Conservation (phyloP, 805 yeast species). For the Wickerhamiella bombiphila region DNA sequence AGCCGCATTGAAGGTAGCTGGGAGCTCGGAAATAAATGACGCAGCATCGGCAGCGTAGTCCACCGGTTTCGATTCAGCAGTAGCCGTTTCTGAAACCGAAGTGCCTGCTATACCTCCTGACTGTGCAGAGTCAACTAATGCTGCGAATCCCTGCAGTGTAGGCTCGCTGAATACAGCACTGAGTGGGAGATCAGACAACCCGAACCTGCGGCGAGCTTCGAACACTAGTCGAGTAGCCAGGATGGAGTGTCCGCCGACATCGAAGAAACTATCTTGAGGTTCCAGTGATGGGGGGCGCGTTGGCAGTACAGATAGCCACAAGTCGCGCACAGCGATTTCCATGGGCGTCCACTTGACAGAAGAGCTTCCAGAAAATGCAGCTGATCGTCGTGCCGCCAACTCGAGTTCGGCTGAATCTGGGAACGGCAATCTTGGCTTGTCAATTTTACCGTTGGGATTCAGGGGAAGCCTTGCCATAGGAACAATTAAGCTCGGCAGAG, state of each 20-base stretch:
- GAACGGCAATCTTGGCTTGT: slow-evolving; percentile 91
- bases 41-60: slow-evolving; percentile 68
- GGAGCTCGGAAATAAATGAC: slow-evolving; percentile 28
- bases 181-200: slow-evolving; percentile 63
- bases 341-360: slow-evolving; percentile 38
- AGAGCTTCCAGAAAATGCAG: slow-evolving; percentile 25
- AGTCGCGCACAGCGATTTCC: slow-evolving; percentile 56
- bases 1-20: slow-evolving; percentile 33
- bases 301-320: slow-evolving; percentile 81
- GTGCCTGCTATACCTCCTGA: slow-evolving; percentile 26
- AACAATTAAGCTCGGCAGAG: slow-evolving; percentile 82
- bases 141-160: slow-evolving; percentile 65
- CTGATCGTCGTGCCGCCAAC: slow-evolving; percentile 43
- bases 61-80: slow-evolving; percentile 19
- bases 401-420: slow-evolving; percentile 81
- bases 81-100: slow-evolving; percentile 15
- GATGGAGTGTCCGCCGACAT: slow-evolving; percentile 95
- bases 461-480: slow-evolving; percentile 77
- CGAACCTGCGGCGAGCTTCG: slow-evolving; percentile 63
- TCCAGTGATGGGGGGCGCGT: slow-evolving; percentile 64
- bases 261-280: slow-evolving; percentile 82
- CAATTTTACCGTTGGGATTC: slow-evolving; percentile 97
- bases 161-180: slow-evolving; percentile 86
- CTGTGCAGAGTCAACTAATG: slow-evolving; percentile 46
- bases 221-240: slow-evolving; percentile 95